Evolutionary conservation across 202 grass and related monocot species (phyloP).

Genomic region (Panicum virgatum): DNA sequence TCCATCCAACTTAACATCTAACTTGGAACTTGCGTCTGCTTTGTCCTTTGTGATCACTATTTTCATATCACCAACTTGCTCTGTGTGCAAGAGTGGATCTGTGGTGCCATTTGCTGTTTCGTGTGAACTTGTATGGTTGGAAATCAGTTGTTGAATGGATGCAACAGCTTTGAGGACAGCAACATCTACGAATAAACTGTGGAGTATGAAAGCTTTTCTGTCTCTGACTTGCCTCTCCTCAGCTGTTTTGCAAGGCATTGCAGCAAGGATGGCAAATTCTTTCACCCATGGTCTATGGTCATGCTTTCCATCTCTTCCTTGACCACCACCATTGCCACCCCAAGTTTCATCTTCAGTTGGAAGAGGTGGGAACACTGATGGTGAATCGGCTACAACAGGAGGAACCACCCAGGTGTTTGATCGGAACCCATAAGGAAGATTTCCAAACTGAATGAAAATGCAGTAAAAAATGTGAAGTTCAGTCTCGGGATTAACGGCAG

Average conservation of each 20-base stretch:
- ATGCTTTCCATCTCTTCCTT: slow-evolving; percentile 77
- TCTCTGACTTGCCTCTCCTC: slow-evolving; percentile 94
- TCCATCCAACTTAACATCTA: slow-evolving; percentile 86
- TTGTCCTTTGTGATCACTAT: slow-evolving; percentile 79
- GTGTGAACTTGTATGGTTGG: slow-evolving; percentile 37
- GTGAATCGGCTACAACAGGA: slow-evolving; percentile 69
- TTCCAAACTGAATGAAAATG: slow-evolving; percentile 75
- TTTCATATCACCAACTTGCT: slow-evolving; percentile 85
- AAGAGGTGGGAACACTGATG: slow-evolving; percentile 81
- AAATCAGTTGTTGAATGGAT: slow-evolving; percentile 62
- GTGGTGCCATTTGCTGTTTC: slow-evolving; percentile 46
- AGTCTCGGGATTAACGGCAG: slow-evolving; percentile 20
- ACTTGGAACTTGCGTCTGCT: slow-evolving; percentile 73
- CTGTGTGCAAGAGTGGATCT: slow-evolving; percentile 47
- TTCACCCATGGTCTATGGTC: slow-evolving; percentile 78
- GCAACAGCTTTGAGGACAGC: slow-evolving; percentile 85
- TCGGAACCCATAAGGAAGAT: slow-evolving; percentile 97
- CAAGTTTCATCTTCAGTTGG: slow-evolving; percentile 92
- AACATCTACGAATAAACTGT: slow-evolving; percentile 96
- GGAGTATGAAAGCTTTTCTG: slow-evolving; percentile 90
- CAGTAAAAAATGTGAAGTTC: slow-evolving; percentile 15
- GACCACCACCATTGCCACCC: slow-evolving; percentile 82
- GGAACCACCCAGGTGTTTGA: slow-evolving; percentile 97
- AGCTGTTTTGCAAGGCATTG: slow-evolving; percentile 93
- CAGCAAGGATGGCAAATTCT: slow-evolving; percentile 85